phyloP scores from a whole-genome alignment of 2,329 filamentous ascomycete genomes.

The Dactylellina haptotyla region DNA sequence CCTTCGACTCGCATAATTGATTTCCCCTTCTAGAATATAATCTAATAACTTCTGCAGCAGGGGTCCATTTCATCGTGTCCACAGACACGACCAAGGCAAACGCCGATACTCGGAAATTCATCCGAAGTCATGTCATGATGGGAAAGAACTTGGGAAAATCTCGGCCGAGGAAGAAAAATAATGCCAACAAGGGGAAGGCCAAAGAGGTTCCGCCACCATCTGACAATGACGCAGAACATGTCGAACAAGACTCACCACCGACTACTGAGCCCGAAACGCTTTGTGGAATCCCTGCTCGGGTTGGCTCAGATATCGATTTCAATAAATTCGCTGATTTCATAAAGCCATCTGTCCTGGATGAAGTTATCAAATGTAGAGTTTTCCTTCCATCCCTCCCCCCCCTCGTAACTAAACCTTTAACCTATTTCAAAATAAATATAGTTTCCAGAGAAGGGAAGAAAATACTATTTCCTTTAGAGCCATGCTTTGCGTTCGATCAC shows the following conservation, averaged over 20 bases:
- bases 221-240: too few species aligned
- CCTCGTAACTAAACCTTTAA: not conserved
- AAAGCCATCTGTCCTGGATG: slow-evolving; percentile 56
- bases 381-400: not conserved
- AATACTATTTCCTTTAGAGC: slow-evolving; percentile 60
- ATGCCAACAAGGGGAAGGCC: slow-evolving; percentile 11
- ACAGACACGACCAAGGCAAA: slow-evolving; percentile 58
- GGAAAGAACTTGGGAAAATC: slow-evolving; percentile 62
- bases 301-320: slow-evolving; percentile 57
- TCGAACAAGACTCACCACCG: not conserved
- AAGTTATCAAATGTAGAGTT: slow-evolving; percentile 59
- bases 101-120: slow-evolving; percentile 60
- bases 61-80: slow-evolving; percentile 59
- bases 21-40: slow-evolving; percentile 4
- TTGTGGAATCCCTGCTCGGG: slow-evolving; percentile 12
- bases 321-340: slow-evolving; percentile 58
- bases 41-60: slow-evolving; percentile 2
- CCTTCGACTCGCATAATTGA: not conserved
- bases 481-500: slow-evolving; percentile 59
- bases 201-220: slow-evolving; percentile 16
- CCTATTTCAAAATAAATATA: slow-evolving; percentile 45
- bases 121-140: slow-evolving; percentile 63
- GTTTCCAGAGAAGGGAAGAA: slow-evolving; percentile 60
- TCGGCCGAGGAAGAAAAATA: slow-evolving; percentile 50
- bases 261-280: not conserved